These are phyloP conservation scores for Mytilinidion resinicola DNA, from an alignment of 495 filamentous ascomycete species.

Conservation along the genomic window DNA sequence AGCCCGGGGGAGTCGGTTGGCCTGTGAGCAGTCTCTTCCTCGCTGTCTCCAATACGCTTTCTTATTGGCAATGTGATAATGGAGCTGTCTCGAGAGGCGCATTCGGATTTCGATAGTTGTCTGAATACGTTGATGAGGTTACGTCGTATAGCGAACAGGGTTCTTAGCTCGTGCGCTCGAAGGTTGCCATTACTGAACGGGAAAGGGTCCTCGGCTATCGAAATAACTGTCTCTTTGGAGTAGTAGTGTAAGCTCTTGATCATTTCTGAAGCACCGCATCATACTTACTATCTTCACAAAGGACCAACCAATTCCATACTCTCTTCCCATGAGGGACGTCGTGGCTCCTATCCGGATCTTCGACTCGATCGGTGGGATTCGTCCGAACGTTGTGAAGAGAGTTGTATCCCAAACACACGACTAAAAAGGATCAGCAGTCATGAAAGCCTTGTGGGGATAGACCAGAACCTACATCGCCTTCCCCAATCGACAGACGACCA, in stretches of 20 bases:
- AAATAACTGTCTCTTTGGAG: conserved; percentile 58
- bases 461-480: conserved; percentile 41
- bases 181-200: conserved; percentile 34
- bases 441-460: conserved; percentile 5
- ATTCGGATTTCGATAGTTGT: conserved; percentile 55
- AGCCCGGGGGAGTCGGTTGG: conserved; percentile 58
- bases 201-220: conserved; percentile 67
- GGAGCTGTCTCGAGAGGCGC: conserved; percentile 20
- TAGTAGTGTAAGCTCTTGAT: conserved; percentile 2
- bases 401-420: conserved; percentile 78
- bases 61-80: conserved; percentile 33
- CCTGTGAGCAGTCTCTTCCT: conserved; percentile 37
- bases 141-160: conserved; percentile 53
- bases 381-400: conserved; percentile 56
- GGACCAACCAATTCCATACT: conserved; percentile 73
- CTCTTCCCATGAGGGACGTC: conserved; percentile 55
- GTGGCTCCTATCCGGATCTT: conserved; percentile 23
- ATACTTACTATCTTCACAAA: conserved; percentile 61
- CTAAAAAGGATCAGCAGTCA: conserved; percentile 37
- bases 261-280: conserved; percentile 7
- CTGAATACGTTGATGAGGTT: conserved; percentile 67
- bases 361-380: conserved; percentile 29
- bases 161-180: conserved; percentile 33
- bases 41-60: conserved; percentile 29
- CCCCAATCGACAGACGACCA: conserved; percentile 58